These are phyloP conservation scores for Phytophthora syringae DNA, from an alignment of 352 stramenopile genomes.

Conservation along the genomic window DNA sequence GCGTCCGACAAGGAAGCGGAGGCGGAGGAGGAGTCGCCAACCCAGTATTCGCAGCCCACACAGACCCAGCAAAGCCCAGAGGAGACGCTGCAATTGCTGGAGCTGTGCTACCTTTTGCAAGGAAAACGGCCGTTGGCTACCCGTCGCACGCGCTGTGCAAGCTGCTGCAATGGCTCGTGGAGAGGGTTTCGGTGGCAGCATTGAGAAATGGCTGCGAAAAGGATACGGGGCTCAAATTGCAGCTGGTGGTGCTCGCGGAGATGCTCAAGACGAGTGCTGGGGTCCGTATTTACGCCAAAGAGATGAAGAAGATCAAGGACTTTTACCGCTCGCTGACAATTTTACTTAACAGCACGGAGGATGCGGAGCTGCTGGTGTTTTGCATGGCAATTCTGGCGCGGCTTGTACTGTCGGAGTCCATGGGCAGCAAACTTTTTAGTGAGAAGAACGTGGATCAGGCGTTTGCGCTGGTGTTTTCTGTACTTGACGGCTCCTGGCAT, in stretches of 20 bases:
- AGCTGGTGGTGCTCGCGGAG: conserved; percentile 72
- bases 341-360: conserved; percentile 80
- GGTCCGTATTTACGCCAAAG: conserved; percentile 78
- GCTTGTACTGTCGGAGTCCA: conserved; percentile 71
- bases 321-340: conserved; percentile 85
- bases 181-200: conserved; percentile 49
- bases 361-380: conserved; percentile 75
- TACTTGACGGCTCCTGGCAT: conserved; percentile 67
- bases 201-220: conserved; percentile 50
- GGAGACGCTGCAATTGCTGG: conserved; percentile 55
- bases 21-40: conserved; percentile 12
- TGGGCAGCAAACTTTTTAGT: conserved; percentile 85
- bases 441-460: conserved; percentile 83
- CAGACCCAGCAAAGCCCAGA: conserved; percentile 34
- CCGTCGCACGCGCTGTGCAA: conserved; percentile 74
- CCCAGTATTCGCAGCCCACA: conserved; percentile 40
- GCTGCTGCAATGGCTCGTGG: conserved; percentile 69
- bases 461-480: conserved; percentile 74
- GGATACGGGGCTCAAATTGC: conserved; percentile 64
- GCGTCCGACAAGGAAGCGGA: conserved; percentile 8
- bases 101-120: conserved; percentile 63
- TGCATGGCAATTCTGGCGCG: conserved; percentile 80
- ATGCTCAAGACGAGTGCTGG: conserved; percentile 76
- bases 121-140: conserved; percentile 66
- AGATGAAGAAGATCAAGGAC: conserved; percentile 82